Percentiles rank a stretch among this genome's conserved stretches.
Conservation (phyloP, 2,329 filamentous ascomycete genomes). For the Claviceps spartinae region DNA sequence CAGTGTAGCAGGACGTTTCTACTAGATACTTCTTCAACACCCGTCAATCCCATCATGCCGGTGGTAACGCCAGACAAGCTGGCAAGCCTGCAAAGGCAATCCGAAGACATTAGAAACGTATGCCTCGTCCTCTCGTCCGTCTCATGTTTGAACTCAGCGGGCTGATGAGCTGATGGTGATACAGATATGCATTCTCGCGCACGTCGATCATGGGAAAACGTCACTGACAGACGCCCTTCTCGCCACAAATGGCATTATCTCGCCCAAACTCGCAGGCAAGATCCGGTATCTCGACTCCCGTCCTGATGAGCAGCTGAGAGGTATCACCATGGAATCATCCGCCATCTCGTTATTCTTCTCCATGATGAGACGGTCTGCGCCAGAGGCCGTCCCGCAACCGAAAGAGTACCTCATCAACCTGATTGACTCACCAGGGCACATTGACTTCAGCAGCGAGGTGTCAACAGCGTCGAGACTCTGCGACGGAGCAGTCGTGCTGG, state of each 20-base stretch:
- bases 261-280: constrained; percentile 91
- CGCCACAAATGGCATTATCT: constrained; percentile 98
- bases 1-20: neutral
- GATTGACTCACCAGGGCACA: constrained; percentile 95
- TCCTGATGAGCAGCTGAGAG: constrained; percentile 87
- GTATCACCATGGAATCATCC: constrained; percentile 99
- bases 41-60: constrained; percentile 52
- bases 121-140: constrained; percentile 14
- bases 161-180: neutral
- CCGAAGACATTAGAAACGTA: constrained; percentile 87
- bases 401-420: constrained; percentile 94
- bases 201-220: constrained; percentile 97
- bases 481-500: constrained; percentile 84
- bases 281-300: constrained; percentile 94
- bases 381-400: constrained; percentile 53
- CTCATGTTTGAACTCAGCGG: neutral
- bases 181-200: constrained; percentile 86
- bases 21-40: neutral
- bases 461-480: constrained; percentile 90
- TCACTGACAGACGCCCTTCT: constrained; percentile 92
- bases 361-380: constrained; percentile 61
- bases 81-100: constrained; percentile 74
- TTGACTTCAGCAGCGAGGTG: constrained; percentile 97
- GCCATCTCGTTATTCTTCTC: constrained; percentile 95
- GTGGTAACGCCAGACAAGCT: constrained; percentile 85